phyloP scores from a whole-genome alignment of 805 yeast genomes.

The Myxozyma geophila region DNA sequence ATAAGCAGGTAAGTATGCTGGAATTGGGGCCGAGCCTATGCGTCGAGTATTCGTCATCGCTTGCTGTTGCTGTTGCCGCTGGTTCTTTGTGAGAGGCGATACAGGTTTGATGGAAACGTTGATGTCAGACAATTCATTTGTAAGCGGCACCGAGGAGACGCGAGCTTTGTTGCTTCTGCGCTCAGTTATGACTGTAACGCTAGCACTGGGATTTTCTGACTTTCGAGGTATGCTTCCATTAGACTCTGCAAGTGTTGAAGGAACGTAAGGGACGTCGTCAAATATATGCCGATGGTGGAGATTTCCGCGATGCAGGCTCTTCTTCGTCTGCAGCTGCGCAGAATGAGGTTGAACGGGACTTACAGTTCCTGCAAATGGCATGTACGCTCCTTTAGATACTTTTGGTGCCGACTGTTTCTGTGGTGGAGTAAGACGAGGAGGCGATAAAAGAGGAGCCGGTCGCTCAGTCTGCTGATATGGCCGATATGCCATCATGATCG shows the following conservation, averaged over 20 bases:
- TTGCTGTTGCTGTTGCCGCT: neutral
- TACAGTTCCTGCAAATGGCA: neutral
- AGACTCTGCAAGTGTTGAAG: neutral
- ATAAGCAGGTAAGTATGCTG: neutral
- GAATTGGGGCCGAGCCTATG: neutral
- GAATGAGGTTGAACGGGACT: neutral
- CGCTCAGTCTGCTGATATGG: neutral
- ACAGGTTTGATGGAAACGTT: neutral
- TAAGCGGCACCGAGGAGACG: conserved; percentile 2
- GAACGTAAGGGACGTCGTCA: conserved; percentile 13
- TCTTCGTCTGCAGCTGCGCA: neutral
- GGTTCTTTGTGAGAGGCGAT: neutral
- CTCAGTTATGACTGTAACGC: neutral
- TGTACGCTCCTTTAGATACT: neutral
- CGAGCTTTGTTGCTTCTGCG: neutral
- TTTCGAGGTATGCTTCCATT: neutral
- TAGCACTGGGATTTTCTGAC: neutral
- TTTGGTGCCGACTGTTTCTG: neutral
- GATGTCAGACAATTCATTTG: neutral
- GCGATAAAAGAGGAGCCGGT: neutral
- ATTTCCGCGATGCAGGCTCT: conserved; percentile 22
- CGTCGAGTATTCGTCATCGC: neutral
- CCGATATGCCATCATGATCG: neutral
- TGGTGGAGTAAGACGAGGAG: conserved; percentile 2
- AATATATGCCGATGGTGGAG: conserved; percentile 27